Evolutionary conservation across 768 basidiomycete species (phyloP), one percentile per base, ranked within the genome.

Genomic region (Termitomyces sp.): DNA sequence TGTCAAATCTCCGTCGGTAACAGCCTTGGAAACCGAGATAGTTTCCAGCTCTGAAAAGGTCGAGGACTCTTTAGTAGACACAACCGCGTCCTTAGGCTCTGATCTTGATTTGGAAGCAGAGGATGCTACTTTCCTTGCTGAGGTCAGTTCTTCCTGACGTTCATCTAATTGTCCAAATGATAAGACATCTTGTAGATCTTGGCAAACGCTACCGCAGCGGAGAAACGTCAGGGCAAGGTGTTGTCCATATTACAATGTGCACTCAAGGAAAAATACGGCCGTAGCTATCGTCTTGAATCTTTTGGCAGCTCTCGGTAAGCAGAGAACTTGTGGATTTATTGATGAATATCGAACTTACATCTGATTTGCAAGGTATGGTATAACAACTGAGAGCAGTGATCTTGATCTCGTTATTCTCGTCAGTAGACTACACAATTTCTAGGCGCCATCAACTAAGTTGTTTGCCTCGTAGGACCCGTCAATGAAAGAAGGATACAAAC

Each of bases 371-470:
- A 72, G 71, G 26, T 82, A 83, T 64, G 79, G 79, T 32, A 72
- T 76, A 34, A 72, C 76, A 41, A 61, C 67, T 32, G 42, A 55
- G 2, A 60, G 50, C 2, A 80, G 81, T 59, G 83, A 85, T 63
- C 64, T 85, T 46, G 83, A 85, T 62, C 60, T 84, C 47, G 72
- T 81, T 9, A 67, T 86, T 41, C 54, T 82, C 3, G 84, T 85
- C 54, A 57, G 78, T 68, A 12, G 18, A 43, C 20, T 36, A 20
- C n/a, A 36, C 8, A 22, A n/a, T 52, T 27, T 43, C 2, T 24
- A 31, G n/a, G 31, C 26, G 4, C 18, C n/a, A 52, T 39, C 16
- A 22, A 53, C 34, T 53, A 22, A 58, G 27, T 14, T 10, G n/a
- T 37, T 5, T 42, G 2, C 29, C 37, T 48, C n/a, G 4, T 41